Evolutionary conservation across 306 rosid species (phyloP), one percentile per base, ranked within the genome.

Genomic region (Cucurbita argyrosperma): DNA sequence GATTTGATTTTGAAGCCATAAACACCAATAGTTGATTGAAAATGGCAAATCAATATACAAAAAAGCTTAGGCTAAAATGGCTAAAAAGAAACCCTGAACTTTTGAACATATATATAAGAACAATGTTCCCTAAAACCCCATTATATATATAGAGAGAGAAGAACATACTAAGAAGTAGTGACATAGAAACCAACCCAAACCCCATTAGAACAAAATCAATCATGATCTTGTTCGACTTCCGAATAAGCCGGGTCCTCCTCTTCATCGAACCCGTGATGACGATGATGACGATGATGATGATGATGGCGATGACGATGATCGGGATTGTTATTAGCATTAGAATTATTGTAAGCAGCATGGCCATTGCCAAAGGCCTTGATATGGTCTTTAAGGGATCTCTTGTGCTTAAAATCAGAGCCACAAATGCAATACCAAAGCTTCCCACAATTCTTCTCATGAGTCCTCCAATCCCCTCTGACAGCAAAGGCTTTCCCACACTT

Each of bases 371-470:
- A 93, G 26, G 98, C 98, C 37, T 90, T 90, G 40, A 93, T 90
- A 45, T 93, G 98, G 65, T 93, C 98, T 68, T 93, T 93, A 13
- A 93, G 90, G 0, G 98, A 93, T 42, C 98, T 85, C 82, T 93
- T 93, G 81, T 93, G 98, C 86, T 93, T 93, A 79, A 93, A 93
- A 80, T 93, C 98, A 70, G 98, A 93, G 42, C 98, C 98, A 77
- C 98, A 93, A 30, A 89, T 87, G 73, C 98, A 93, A 76, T 89
- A 93, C 98, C 98, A 93, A 46, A 93, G 92, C 86, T 90, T 93
- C 30, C 98, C 98, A 69, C 98, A 93, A 53, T 93, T 93, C 89
- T 93, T 93, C 70, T 93, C 98, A 77, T 93, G 98, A 18, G 98
- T 93, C 58, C 98, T 80, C 98, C 98, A 93, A 53, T 93, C 98